These are phyloP conservation scores for Magnusiomyces suaveolens DNA, from an alignment of 1,139 yeast species.

Conservation along the genomic window DNA sequence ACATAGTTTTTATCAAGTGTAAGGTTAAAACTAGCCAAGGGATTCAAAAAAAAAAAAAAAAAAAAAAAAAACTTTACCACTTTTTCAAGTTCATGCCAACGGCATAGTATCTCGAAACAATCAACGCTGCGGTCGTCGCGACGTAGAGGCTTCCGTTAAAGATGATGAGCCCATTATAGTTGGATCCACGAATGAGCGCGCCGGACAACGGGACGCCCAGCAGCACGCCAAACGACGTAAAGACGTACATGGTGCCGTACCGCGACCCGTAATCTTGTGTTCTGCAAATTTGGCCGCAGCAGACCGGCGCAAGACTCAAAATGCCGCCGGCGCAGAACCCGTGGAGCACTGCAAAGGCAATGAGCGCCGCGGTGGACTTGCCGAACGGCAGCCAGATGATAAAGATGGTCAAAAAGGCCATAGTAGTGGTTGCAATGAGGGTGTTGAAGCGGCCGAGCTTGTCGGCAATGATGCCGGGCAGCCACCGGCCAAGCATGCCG, in stretches of 20 bases:
- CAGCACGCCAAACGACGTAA: conserved; percentile 39
- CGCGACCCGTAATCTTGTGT: conserved; percentile 43
- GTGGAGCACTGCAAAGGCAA: conserved; percentile 40
- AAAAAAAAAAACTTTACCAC: not conserved
- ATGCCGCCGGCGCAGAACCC: conserved; percentile 48
- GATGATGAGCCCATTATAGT: conserved; percentile 14
- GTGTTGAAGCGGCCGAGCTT: conserved; percentile 51
- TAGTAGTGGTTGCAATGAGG: conserved; percentile 36
- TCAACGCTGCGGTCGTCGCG: conserved; percentile 5
- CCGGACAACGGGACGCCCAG: conserved; percentile 45
- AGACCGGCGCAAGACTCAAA: conserved; percentile 41
- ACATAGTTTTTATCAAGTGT: too few relatives aligned
- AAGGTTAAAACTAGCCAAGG: too few relatives aligned
- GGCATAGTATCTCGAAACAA: conserved; percentile 9
- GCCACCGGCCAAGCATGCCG: conserved; percentile 22
- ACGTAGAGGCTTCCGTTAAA: conserved; percentile 11
- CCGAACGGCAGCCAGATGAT: conserved; percentile 51
- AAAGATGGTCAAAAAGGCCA: conserved; percentile 27
- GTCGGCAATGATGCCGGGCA: conserved; percentile 35
- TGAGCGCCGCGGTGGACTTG: conserved; percentile 28
- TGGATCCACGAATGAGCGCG: conserved; percentile 37
- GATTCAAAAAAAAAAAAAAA: too few relatives aligned
- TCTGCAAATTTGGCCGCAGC: conserved; percentile 41
- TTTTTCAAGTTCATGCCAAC: conserved; percentile 12
- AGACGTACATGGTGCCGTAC: conserved; percentile 41